Percentiles rank a stretch among this genome's conserved stretches.
phyloP scores from a whole-genome alignment of 345 rosid species.

The Populus deltoides region DNA sequence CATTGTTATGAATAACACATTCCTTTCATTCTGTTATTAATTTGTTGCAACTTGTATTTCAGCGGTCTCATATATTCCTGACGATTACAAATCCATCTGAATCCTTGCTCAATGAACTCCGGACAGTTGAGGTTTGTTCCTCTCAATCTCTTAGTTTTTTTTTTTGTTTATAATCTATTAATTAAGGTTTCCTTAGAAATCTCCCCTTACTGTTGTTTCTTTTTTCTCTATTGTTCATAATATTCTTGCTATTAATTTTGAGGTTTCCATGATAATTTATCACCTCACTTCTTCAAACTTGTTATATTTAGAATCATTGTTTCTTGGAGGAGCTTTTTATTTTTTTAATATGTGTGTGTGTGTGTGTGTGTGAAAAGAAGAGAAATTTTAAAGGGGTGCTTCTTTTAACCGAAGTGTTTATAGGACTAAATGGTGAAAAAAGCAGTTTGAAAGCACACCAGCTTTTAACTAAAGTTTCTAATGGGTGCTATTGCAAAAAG shows the following conservation, averaged over 20 bases:
- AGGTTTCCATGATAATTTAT: not conserved
- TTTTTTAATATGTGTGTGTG: too few relatives aligned
- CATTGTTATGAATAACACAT: not conserved
- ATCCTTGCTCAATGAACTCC: constrained; percentile 88
- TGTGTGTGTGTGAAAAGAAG: too few relatives aligned
- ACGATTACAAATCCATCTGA: constrained; percentile 92
- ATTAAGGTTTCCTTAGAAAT: not conserved
- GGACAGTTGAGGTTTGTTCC: constrained; percentile 87
- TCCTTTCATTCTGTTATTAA: constrained; percentile 7
- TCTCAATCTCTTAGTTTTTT: constrained; percentile 2
- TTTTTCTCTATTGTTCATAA: not conserved
- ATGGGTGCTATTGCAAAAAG: not conserved
- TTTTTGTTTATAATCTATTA: not conserved
- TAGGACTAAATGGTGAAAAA: not conserved
- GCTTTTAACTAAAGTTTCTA: not conserved
- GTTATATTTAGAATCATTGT: not conserved
- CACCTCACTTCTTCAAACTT: not conserved
- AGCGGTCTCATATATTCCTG: constrained; percentile 74
- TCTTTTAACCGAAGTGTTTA: not conserved
- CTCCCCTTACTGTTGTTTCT: not conserved
- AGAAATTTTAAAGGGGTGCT: not conserved
- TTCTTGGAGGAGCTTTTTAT: not conserved
- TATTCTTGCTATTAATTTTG: not conserved
- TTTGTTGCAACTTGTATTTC: constrained; percentile 25
- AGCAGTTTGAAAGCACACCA: not conserved